These are phyloP conservation scores for Gymnopilus dilepis DNA, from an alignment of 768 basidiomycete species.

Conservation along the genomic window DNA sequence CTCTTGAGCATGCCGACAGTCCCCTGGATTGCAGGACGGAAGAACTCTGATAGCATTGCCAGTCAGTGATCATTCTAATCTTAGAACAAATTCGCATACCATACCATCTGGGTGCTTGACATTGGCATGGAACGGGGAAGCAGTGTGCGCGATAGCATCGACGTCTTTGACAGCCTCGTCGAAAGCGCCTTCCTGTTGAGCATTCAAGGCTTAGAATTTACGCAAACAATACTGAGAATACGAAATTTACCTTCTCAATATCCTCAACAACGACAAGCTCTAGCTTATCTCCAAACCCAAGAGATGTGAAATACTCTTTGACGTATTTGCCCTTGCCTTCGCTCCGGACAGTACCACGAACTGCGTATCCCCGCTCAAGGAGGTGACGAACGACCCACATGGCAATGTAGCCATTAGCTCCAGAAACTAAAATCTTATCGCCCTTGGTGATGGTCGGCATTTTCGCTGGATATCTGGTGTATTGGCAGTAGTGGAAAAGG, in stretches of 20 bases:
- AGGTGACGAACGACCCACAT: slow-evolving; percentile 10
- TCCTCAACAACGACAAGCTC: slow-evolving; percentile 5
- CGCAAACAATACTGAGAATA: no score
- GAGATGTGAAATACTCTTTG: slow-evolving; percentile 2
- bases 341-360: slow-evolving; percentile 7
- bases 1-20: slow-evolving; percentile 66
- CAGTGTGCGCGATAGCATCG: slow-evolving; percentile 11
- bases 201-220: no score
- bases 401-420: slow-evolving; percentile 12
- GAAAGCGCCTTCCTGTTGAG: slow-evolving; percentile 4
- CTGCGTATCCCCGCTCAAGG: slow-evolving; percentile 6
- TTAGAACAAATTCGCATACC: not conserved
- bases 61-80: not conserved
- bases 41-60: not conserved
- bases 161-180: slow-evolving; percentile 11
- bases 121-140: slow-evolving; percentile 4
- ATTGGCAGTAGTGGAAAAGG: not conserved
- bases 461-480: not conserved
- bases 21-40: slow-evolving; percentile 68
- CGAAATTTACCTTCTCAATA: not conserved
- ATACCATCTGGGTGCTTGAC: slow-evolving; percentile 16
- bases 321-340: not conserved
- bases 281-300: not conserved
- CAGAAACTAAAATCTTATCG: slow-evolving; percentile 8
- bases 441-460: slow-evolving; percentile 1